These are phyloP conservation scores for Tuber calosporum DNA, from an alignment of 495 filamentous ascomycete species.

Conservation along the genomic window DNA sequence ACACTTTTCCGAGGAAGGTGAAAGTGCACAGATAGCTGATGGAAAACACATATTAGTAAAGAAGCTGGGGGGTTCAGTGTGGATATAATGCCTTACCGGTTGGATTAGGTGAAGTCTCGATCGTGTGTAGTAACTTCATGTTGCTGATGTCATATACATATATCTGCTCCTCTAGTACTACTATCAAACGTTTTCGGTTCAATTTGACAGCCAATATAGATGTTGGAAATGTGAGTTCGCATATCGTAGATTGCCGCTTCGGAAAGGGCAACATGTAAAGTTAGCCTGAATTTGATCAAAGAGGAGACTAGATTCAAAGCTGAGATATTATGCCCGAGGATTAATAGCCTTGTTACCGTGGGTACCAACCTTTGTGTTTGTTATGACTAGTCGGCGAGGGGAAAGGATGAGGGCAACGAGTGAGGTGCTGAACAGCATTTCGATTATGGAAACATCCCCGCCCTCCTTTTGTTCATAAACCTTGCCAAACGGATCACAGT, in stretches of 20 bases:
- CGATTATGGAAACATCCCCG: constrained; percentile 77
- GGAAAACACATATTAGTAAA: constrained; percentile 16
- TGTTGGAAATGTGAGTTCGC: constrained; percentile 95
- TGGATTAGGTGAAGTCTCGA: constrained; percentile 87
- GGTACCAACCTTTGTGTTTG: constrained; percentile 82
- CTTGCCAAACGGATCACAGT: constrained; percentile 89
- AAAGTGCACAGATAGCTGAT: constrained; percentile 79
- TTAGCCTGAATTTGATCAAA: constrained; percentile 15
- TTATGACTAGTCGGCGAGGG: constrained; percentile 81
- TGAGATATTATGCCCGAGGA: neutral
- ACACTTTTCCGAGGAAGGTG: constrained; percentile 89
- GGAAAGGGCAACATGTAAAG: neutral
- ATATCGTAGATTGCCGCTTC: constrained; percentile 88
- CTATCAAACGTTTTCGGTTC: constrained; percentile 87
- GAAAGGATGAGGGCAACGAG: constrained; percentile 86
- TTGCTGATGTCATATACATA: constrained; percentile 98
- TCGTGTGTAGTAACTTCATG: constrained; percentile 85
- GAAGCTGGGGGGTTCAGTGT: neutral
- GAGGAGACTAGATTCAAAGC: constrained; percentile 2
- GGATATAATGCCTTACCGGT: constrained; percentile 50
- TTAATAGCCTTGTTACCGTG: constrained; percentile 12
- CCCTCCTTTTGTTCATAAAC: constrained; percentile 87
- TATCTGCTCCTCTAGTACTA: constrained; percentile 88
- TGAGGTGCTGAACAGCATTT: constrained; percentile 99
- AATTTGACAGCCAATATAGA: constrained; percentile 85